These are phyloP conservation scores for Hansfordia pulvinata DNA, from an alignment of 2,329 filamentous ascomycete species.

Conservation along the genomic window DNA sequence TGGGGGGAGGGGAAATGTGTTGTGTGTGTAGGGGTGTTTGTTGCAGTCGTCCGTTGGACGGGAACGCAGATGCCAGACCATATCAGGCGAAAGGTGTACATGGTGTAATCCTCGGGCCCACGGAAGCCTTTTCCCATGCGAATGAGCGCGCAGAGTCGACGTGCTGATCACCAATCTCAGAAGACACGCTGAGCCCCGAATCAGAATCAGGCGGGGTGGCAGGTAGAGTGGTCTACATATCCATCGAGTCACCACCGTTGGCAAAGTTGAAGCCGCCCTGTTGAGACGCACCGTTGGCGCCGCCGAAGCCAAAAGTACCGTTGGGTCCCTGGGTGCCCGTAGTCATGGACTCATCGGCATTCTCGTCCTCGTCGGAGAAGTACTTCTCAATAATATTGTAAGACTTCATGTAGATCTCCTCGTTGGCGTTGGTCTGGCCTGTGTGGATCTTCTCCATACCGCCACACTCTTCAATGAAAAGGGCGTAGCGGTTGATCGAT, in stretches of 20 bases:
- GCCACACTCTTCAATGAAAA: slow-evolving; percentile 97
- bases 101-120: not conserved
- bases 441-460: slow-evolving; percentile 99
- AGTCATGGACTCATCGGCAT: slow-evolving; percentile 66
- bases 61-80: not conserved
- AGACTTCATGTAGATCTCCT: slow-evolving; percentile 99
- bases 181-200: slow-evolving; percentile 5
- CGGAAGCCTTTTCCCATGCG: not conserved
- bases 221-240: slow-evolving; percentile 34
- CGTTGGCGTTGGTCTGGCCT: slow-evolving; percentile 99
- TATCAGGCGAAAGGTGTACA: slow-evolving; percentile 1
- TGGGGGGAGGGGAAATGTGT: slow-evolving; percentile 16
- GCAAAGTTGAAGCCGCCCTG: slow-evolving; percentile 90
- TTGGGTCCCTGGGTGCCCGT: slow-evolving; percentile 56
- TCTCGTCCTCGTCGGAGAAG: slow-evolving; percentile 97
- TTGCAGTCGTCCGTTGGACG: not conserved
- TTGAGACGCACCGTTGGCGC: slow-evolving; percentile 49
- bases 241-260: slow-evolving; percentile 52
- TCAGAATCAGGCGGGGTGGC: slow-evolving; percentile 2
- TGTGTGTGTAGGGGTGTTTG: slow-evolving; percentile 13
- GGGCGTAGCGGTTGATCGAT: slow-evolving; percentile 86
- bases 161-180: slow-evolving; percentile 1
- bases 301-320: slow-evolving; percentile 70
- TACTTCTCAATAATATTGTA: slow-evolving; percentile 99
- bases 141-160: slow-evolving; percentile 1